Base-by-base conservation (phyloP, 345 rosid species). In the Sisymbrium irio region DNA sequence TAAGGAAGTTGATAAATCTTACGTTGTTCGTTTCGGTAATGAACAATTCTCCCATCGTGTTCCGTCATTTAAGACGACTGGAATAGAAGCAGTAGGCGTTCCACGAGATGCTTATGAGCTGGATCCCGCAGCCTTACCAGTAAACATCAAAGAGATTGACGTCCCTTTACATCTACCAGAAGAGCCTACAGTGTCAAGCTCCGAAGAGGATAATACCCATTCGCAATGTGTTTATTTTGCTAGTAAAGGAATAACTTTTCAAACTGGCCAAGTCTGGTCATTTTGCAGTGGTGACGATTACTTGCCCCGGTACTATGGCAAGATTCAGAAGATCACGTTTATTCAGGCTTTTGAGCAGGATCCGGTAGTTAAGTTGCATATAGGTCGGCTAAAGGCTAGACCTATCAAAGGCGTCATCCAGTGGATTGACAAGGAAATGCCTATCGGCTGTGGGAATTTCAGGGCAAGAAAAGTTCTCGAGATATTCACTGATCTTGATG, bases 351-450 rank as follows among this genome's bases (percentile, higher is more conserved):
- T 6, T 4, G 18, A 56, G 32, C 55, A 55, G 67, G 46, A 50
- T 27, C 30, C 84, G 39, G 77, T 74, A 35, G 81, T 83, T 72
- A 87, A 82, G 62, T 63, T 90, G 66, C 64, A 45, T 37, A 68
- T 88, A 41, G 77, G 78, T 37, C 88, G 93, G 90, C 69, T 93
- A 39, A 94, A 89, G 77, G 77, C 85, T 35, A 76, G 62, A 15
- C 84, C 87, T n/a, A 82, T 69, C 68, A 83, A 41, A 47, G 53
- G 27, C 53, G 88, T 74, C 72, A 65, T 6, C 3, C 36, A 66
- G 56, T 89, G 96, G 92, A 77, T 66, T 10, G 20, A 47, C 8
- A 73, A 25, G 51, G 72, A 71, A 45, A 76, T 90, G 73, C 93
- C 92, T 0, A 66, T 69, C 67, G 80, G 87, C 71, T 89, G 93